Conservation (phyloP, 306 rosid species). For the Senna siamea region DNA sequence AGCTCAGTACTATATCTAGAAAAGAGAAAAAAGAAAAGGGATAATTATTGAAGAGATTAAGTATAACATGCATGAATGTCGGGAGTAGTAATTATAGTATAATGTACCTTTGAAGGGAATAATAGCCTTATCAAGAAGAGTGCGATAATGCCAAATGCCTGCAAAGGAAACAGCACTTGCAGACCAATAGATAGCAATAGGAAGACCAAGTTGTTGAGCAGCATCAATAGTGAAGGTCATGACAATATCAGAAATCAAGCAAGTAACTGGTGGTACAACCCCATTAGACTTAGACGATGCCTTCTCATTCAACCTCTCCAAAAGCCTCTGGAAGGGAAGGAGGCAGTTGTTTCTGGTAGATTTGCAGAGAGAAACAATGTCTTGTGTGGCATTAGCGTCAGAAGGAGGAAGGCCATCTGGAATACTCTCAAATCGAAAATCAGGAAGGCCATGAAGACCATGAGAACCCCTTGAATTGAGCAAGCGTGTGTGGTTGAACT, state of each 20-base stretch:
- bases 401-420: conserved; percentile 14
- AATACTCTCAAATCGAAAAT: conserved; percentile 3
- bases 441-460: background rate
- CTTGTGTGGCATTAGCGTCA: background rate
- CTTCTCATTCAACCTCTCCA: background rate
- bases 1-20: no score
- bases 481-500: background rate
- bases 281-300: background rate
- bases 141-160: background rate
- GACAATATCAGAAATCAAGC: background rate
- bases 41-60: no score
- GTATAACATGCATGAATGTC: background rate
- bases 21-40: no score
- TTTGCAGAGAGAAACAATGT: background rate
- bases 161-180: conserved; percentile 3
- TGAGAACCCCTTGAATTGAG: background rate
- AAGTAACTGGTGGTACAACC: conserved; percentile 7
- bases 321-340: background rate
- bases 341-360: background rate
- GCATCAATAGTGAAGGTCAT: background rate
- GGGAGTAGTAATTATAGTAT: no score
- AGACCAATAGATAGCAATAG: conserved; percentile 14
- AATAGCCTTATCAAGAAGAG: background rate
- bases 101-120: conserved; percentile 13
- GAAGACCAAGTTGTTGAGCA: background rate